Percentiles rank a stretch among this genome's conserved stretches.
These are phyloP conservation scores for Fusarium hostae DNA, from an alignment of 2,329 filamentous ascomycete species.

Conservation along the genomic window DNA sequence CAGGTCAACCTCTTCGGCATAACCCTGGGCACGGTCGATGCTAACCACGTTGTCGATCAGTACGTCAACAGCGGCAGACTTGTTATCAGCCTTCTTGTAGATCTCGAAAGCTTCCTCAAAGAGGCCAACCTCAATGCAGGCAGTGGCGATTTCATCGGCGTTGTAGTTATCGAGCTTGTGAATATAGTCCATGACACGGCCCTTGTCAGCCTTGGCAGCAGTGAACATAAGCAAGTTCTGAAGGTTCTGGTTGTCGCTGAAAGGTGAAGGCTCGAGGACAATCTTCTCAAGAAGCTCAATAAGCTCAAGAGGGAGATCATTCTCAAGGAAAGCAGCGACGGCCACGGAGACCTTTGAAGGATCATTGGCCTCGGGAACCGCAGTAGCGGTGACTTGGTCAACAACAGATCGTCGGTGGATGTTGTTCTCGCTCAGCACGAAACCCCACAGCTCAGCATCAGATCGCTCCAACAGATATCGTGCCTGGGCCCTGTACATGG, in stretches of 20 bases:
- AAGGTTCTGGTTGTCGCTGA: slow-evolving; percentile 96
- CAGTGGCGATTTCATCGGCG: slow-evolving; percentile 89
- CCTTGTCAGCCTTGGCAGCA: slow-evolving; percentile 95
- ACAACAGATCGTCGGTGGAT: slow-evolving; percentile 92
- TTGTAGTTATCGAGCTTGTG: slow-evolving; percentile 90
- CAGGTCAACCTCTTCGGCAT: slow-evolving; percentile 92
- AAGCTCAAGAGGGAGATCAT: slow-evolving; percentile 90
- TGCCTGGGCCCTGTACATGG: slow-evolving; percentile 99
- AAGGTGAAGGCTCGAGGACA: slow-evolving; percentile 97
- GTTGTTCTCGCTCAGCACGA: slow-evolving; percentile 96
- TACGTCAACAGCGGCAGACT: slow-evolving; percentile 86
- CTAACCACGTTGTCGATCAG: slow-evolving; percentile 96
- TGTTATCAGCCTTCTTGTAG: slow-evolving; percentile 96
- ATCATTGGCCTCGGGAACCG: slow-evolving; percentile 91
- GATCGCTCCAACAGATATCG: slow-evolving; percentile 92
- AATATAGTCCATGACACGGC: slow-evolving; percentile 95
- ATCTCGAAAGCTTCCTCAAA: slow-evolving; percentile 98
- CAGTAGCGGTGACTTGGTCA: slow-evolving; percentile 95
- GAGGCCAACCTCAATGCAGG: slow-evolving; percentile 94
- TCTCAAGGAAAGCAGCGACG: slow-evolving; percentile 90
- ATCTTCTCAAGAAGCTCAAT: slow-evolving; percentile 99
- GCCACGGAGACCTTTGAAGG: slow-evolving; percentile 95
- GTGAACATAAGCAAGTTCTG: slow-evolving; percentile 98
- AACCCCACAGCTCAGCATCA: slow-evolving; percentile 91
- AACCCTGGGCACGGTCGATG: slow-evolving; percentile 96